These are phyloP conservation scores for Termitomyces sp. DNA, from an alignment of 1,284 basidiomycete species.

Conservation along the genomic window DNA sequence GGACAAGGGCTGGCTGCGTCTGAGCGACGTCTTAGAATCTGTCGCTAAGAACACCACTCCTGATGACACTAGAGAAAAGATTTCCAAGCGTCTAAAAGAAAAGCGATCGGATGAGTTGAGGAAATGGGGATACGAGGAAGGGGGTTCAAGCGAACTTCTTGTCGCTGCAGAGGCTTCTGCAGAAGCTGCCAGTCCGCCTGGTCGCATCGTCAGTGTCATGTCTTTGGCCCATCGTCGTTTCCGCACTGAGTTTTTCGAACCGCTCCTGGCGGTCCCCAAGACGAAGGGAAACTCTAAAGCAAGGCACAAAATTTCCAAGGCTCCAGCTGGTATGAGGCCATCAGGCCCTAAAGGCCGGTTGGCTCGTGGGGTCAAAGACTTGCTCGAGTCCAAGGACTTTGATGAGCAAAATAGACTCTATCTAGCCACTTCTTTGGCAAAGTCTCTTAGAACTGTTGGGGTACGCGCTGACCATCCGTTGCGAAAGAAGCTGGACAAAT, in stretches of 20 bases:
- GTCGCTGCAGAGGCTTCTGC: conserved; percentile 60
- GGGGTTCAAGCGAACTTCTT: conserved; percentile 41
- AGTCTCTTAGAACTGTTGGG: conserved; percentile 46
- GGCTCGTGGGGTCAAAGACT: conserved; percentile 57
- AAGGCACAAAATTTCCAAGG: conserved; percentile 37
- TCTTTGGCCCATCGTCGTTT: conserved; percentile 66
- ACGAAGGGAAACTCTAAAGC: conserved; percentile 48
- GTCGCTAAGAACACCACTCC: conserved; percentile 48
- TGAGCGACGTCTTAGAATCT: conserved; percentile 61
- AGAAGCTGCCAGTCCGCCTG: conserved; percentile 62
- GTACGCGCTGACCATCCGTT: conserved; percentile 58
- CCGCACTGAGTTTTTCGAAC: conserved; percentile 64
- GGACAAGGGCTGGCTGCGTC: conserved; percentile 69
- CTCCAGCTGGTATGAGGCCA: conserved; percentile 26
- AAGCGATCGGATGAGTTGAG: conserved; percentile 54
- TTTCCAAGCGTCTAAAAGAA: conserved; percentile 53
- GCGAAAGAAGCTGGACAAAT: conserved; percentile 61
- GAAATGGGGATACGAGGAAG: conserved; percentile 63
- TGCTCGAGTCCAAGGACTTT: conserved; percentile 49
- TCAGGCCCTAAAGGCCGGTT: conserved; percentile 58
- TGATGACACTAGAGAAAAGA: conserved; percentile 51
- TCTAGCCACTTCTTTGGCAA: conserved; percentile 47
- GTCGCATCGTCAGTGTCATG: conserved; percentile 58
- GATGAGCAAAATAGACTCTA: conserved; percentile 41
- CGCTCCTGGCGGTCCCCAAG: conserved; percentile 61